Percentiles rank a stretch among this genome's conserved stretches.
Conservation (phyloP, 306 rosid species). For the Trifolium dubium region DNA sequence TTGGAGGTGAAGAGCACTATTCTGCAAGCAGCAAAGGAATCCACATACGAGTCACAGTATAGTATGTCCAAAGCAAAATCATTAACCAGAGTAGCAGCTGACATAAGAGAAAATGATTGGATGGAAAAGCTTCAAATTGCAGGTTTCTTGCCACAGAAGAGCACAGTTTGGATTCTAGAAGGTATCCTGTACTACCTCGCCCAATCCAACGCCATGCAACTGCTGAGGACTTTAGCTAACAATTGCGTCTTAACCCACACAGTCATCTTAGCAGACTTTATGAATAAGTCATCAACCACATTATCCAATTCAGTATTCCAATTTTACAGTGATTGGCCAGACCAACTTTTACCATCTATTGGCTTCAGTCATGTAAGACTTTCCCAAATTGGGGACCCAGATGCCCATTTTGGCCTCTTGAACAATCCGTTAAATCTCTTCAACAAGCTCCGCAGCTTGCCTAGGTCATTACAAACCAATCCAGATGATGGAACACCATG, state of each 20-base stretch:
- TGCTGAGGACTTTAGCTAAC: slow-evolving; percentile 74
- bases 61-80: slow-evolving; percentile 63
- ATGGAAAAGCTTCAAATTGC: slow-evolving; percentile 78
- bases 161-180: slow-evolving; percentile 90
- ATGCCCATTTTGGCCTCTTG: slow-evolving; percentile 90
- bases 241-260: slow-evolving; percentile 72
- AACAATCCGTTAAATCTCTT: slow-evolving; percentile 79
- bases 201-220: slow-evolving; percentile 80
- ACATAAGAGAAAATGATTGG: slow-evolving; percentile 81
- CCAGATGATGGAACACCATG: slow-evolving; percentile 96
- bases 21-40: slow-evolving; percentile 74
- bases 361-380: slow-evolving; percentile 79
- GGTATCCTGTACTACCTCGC: slow-evolving; percentile 85
- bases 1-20: slow-evolving; percentile 75
- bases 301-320: slow-evolving; percentile 74
- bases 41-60: slow-evolving; percentile 51
- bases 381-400: slow-evolving; percentile 97
- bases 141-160: slow-evolving; percentile 84
- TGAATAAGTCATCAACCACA: slow-evolving; percentile 88
- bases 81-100: slow-evolving; percentile 83
- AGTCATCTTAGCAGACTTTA: slow-evolving; percentile 87
- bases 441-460: slow-evolving; percentile 85
- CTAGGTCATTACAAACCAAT: slow-evolving; percentile 77
- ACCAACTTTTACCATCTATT: slow-evolving; percentile 87
- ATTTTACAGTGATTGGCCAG: slow-evolving; percentile 99